Base-by-base conservation (phyloP, 2,329 filamentous ascomycete species). In the Ophiocordyceps australis region DNA sequence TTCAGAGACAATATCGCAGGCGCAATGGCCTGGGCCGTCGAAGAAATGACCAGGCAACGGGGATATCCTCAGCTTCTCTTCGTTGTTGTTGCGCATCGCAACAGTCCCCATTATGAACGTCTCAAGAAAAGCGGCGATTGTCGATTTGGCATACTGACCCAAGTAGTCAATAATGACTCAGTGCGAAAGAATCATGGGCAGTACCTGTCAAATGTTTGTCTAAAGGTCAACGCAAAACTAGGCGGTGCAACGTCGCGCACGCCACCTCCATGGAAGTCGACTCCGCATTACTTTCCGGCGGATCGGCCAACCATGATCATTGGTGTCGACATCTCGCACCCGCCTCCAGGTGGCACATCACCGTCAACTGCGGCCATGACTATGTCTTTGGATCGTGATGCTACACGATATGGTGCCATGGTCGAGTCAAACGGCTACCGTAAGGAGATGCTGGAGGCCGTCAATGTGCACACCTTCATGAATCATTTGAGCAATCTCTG, bases 191-290 rank as follows among this genome's bases (percentile, higher is more conserved):
- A 66, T 11, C 69, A 77, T 14, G 63, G 64, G 0, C 89, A 98
- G 40, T 95, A 95, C 50, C 76, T 80, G 40, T 89, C 80, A 1
- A 98, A 98, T 33, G 82, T 98, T 0, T 67, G 73, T 35, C 89
- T 98, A 81, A 98, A 98, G 56, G 72, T 98, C 36, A 95, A 98
- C 39, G 78, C 81, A 4, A 98, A 98, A 56, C 65, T 98, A 3
- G 89, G 89, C 10, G 89, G 89, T 5, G 65, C 69, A 0, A 94
- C 82, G 1, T 73, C 55, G 27, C 58, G 46, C 23, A 50, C 49
- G 2, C 33, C 35, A 9, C 38, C 46, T 5, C 42, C 50, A 1
- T 52, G 49, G 47, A 47, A 42, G 24, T 32, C 38, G 1, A 27
- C 31, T 23, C 25, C 32, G 0, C 49, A 41, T 0, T 54, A 49